Evolutionary conservation across 148 eudicot species (phyloP).

Genomic region (Selenicereus undatus): DNA sequence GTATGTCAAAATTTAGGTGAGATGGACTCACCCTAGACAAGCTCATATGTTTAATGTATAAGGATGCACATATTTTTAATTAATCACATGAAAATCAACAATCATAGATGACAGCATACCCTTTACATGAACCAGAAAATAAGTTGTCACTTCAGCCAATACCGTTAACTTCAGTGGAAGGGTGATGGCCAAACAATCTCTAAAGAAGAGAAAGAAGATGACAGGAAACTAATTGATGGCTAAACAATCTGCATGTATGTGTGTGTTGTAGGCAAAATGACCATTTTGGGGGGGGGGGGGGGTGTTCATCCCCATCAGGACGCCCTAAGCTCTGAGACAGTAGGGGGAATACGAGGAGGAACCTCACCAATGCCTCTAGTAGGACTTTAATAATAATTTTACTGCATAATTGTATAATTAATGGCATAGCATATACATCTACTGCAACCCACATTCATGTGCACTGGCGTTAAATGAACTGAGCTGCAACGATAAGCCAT

Average conservation of each 20-base stretch:
- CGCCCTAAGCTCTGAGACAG: not conserved
- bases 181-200: not conserved
- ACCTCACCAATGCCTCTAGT: not conserved
- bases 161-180: not conserved
- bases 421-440: not conserved
- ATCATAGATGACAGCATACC: no score
- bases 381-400: not conserved
- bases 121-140: not conserved
- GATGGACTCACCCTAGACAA: not conserved
- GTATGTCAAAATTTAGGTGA: not conserved
- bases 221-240: not conserved
- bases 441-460: conserved; percentile 1
- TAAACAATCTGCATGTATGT: no score
- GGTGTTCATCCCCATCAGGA: no score
- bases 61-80: not conserved
- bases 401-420: not conserved
- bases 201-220: not conserved
- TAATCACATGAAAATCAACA: not conserved
- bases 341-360: not conserved
- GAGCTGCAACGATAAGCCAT: not conserved
- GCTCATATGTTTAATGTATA: not conserved
- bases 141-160: not conserved
- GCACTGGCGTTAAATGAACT: not conserved
- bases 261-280: no score
- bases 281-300: no score